Evolutionary conservation across 441 rosid species (phyloP).

Genomic region (Iberis amara): DNA sequence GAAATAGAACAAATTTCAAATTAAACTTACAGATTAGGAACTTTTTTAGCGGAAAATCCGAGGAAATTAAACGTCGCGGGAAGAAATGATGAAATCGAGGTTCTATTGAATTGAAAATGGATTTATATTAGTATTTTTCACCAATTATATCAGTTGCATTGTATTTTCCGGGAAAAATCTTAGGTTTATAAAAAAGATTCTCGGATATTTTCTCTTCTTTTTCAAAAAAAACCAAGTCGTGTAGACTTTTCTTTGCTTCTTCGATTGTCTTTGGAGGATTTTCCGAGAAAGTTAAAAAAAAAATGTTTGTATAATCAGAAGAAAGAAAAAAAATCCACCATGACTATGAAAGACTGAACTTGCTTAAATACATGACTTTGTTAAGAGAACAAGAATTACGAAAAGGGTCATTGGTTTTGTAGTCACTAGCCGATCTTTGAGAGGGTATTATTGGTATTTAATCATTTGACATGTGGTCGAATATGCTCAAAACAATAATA

Average conservation of each 20-base stretch:
- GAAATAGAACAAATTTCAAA: slow-evolving; percentile 13
- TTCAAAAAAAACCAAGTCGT: not conserved
- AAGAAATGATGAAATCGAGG: slow-evolving; percentile 24
- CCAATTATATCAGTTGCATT: slow-evolving; percentile 6
- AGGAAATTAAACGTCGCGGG: slow-evolving; percentile 17
- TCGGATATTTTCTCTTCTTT: no score
- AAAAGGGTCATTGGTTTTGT: not conserved
- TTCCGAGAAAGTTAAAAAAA: slow-evolving; percentile 9
- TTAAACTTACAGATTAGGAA: slow-evolving; percentile 29
- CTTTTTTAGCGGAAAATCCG: slow-evolving; percentile 21
- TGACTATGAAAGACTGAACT: slow-evolving; percentile 18
- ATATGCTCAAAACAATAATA: not conserved
- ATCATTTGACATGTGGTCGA: not conserved
- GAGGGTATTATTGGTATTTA: slow-evolving; percentile 13
- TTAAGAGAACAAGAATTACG: slow-evolving; percentile 28
- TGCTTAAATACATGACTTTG: slow-evolving; percentile 28
- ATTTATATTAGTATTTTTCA: not conserved
- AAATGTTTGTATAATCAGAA: slow-evolving; percentile 10
- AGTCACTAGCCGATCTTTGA: not conserved
- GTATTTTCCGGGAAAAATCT: not conserved
- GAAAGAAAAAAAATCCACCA: slow-evolving; percentile 26
- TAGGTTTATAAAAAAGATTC: no score
- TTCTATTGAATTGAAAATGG: slow-evolving; percentile 1
- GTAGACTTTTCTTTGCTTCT: slow-evolving; percentile 18
- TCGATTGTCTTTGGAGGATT: slow-evolving; percentile 8